Base-by-base conservation (phyloP, 805 yeast species). In the Cyberlindnera lachancei region DNA sequence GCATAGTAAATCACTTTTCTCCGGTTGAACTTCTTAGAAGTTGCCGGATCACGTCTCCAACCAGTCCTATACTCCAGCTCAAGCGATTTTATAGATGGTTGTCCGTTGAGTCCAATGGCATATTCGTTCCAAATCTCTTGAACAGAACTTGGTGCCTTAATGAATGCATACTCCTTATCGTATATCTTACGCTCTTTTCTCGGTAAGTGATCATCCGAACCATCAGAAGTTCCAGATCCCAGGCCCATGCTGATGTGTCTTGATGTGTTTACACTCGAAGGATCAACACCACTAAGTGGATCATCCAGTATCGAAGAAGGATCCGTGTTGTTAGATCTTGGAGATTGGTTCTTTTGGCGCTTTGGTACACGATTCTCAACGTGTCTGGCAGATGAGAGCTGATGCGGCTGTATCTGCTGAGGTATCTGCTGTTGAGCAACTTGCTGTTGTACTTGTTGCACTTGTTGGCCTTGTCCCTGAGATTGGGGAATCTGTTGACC, bases 121-220 rank as follows among this genome's bases (percentile, higher is more conserved):
- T 71, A 73, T 48, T 73, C 79, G 40, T 63, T 60, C 79, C 79
- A 73, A 14, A 73, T 65, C 39, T 72, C 78, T 23, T 58, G 46
- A 2, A 71, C 68, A 3, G 70, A 52, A n/a, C 58, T 61, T 12
- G 70, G 68, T 0, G 67, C 65, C 37, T 60, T 61, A 24, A 61
- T 45, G 40, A 64, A 63, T 14, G 58, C 53, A 36, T 61, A 63
- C 12, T 48, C 51, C 30, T 56, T 58, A 15, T 48, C 48, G 33
- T 52, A 55, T 4, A 49, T 30, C 34, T 52, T 58, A 7, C 53
- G 46, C 15, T 48, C 47, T 27, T 43, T 44, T 27, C 25, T 18
- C 6, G 25, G 23, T 5, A 7, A 7, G 18, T 23, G 12, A 11
- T 23, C 30, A 9, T 30, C 32, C 4, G 32, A 10, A 6, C 19